These are phyloP conservation scores for Pyrrhoderma noxium DNA, from an alignment of 1,284 basidiomycete species.

Conservation along the genomic window DNA sequence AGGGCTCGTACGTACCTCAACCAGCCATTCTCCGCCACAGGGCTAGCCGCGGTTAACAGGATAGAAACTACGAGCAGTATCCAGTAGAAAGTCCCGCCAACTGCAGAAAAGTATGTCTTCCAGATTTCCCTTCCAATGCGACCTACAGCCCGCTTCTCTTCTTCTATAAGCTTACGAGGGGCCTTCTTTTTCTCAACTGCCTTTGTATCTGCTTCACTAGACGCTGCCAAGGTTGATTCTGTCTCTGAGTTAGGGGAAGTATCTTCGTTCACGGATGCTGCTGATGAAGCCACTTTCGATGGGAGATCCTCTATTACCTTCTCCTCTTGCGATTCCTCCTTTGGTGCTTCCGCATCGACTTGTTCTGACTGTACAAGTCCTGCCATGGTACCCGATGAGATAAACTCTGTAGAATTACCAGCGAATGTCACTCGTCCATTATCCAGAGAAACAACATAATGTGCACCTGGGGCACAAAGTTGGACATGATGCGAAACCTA, in stretches of 20 bases:
- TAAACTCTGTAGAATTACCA: constrained; percentile 64
- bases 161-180: constrained; percentile 83
- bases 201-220: constrained; percentile 33
- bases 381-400: constrained; percentile 55
- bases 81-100: constrained; percentile 69
- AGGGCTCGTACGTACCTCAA: constrained; percentile 43
- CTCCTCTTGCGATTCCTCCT: constrained; percentile 36
- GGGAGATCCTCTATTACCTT: constrained; percentile 28
- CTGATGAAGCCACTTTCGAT: constrained; percentile 20
- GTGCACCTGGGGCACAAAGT: constrained; percentile 62
- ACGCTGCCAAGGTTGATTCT: constrained; percentile 26
- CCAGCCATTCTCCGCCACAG: constrained; percentile 82
- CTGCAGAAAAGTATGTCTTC: constrained; percentile 70
- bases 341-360: constrained; percentile 36
- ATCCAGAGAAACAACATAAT: constrained; percentile 75
- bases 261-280: constrained; percentile 20
- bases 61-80: constrained; percentile 52
- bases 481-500: constrained; percentile 81
- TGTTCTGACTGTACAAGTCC: constrained; percentile 55
- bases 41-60: constrained; percentile 59
- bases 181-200: constrained; percentile 50
- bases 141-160: constrained; percentile 84
- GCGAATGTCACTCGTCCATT: constrained; percentile 78
- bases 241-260: constrained; percentile 22
- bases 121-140: constrained; percentile 75